Evolutionary conservation across 1,284 basidiomycete genomes (phyloP).

Genomic region (Puccinia horiana): DNA sequence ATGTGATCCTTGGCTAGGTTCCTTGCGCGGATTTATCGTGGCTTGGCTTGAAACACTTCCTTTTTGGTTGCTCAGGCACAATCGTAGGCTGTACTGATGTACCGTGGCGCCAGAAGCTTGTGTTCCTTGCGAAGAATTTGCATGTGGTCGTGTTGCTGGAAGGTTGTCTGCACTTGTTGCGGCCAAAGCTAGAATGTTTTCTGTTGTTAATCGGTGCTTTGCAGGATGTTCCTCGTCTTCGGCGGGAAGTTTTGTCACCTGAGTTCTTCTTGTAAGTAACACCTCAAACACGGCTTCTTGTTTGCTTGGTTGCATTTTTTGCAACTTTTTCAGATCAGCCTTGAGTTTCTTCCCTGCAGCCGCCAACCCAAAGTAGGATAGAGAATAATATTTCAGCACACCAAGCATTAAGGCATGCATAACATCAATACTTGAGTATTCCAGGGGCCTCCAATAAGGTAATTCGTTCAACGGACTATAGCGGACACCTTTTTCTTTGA

Average conservation of each 20-base stretch:
- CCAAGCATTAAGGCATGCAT: conserved; percentile 33
- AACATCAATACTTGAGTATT: conserved; percentile 5
- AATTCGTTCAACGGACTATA: conserved; percentile 22
- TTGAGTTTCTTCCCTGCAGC: conserved; percentile 7
- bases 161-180: background rate
- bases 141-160: background rate
- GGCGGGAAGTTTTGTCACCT: background rate
- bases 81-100: background rate
- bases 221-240: background rate
- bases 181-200: conserved; percentile 4
- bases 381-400: conserved; percentile 19
- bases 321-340: background rate
- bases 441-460: conserved; percentile 29
- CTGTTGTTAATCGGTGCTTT: background rate
- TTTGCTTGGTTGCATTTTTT: background rate
- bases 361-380: background rate
- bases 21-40: background rate
- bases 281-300: conserved; percentile 1
- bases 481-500: conserved; percentile 22
- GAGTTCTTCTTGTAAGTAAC: background rate
- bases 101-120: background rate
- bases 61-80: background rate
- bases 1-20: background rate
- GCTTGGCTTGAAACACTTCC: conserved; percentile 1
- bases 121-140: background rate